A percentile compares a stretch with the other conserved stretches of the same genome.
phyloP scores from a whole-genome alignment of 345 rosid species.

The Physaria fendleri region DNA sequence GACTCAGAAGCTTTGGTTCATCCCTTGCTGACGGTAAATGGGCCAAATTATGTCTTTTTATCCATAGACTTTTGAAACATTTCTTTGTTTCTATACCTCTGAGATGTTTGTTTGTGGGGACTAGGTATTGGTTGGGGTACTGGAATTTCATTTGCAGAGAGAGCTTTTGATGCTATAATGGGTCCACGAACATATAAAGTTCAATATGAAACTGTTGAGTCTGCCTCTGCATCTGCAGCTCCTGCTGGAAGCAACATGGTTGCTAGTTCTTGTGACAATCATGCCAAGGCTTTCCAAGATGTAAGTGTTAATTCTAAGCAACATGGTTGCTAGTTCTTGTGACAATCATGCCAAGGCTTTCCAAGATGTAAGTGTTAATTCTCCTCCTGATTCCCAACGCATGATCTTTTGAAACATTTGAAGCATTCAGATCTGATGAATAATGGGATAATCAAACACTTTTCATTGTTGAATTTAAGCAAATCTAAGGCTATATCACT shows the following conservation, averaged over 20 bases:
- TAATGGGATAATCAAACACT: no score
- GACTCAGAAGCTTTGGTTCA: slow-evolving; percentile 70
- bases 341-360: slow-evolving; percentile 75
- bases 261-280: slow-evolving; percentile 61
- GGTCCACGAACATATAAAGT: slow-evolving; percentile 98
- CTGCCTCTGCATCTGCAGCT: slow-evolving; percentile 47
- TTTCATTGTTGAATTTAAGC: background rate
- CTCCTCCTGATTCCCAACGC: background rate
- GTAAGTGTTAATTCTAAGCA: slow-evolving; percentile 36
- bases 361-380: slow-evolving; percentile 61
- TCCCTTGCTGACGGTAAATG: slow-evolving; percentile 91
- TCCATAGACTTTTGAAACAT: background rate
- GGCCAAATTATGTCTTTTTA: background rate
- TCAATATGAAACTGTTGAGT: slow-evolving; percentile 63
- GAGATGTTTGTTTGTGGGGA: background rate
- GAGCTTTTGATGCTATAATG: slow-evolving; percentile 88
- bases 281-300: slow-evolving; percentile 90
- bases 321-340: background rate
- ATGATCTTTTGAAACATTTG: background rate
- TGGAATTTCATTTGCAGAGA: slow-evolving; percentile 89
- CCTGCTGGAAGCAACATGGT: slow-evolving; percentile 37
- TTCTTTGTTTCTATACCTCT: background rate
- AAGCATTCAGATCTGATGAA: no score
- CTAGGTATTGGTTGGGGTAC: slow-evolving; percentile 94
- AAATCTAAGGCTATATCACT: background rate